These are phyloP conservation scores for Debaryomyces subglobosus DNA, from an alignment of 1,139 yeast genomes.

Conservation along the genomic window DNA sequence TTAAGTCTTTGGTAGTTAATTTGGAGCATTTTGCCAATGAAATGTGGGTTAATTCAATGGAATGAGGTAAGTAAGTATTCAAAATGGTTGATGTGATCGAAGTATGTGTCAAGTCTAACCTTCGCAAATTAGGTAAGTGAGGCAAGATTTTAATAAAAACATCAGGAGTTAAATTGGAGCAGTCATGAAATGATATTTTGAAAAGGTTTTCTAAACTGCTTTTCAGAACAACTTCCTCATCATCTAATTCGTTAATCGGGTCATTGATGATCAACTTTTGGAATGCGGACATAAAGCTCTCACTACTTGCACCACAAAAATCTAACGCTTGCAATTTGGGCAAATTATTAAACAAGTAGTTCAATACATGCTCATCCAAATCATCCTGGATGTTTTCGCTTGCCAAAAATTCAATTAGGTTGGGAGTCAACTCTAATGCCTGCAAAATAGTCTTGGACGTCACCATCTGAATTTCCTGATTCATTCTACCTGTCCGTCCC, in stretches of 20 bases:
- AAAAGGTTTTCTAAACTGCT: constrained; percentile 35
- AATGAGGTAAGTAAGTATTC: constrained; percentile 47
- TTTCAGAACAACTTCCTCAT: constrained; percentile 10
- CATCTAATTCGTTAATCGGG: constrained; percentile 15
- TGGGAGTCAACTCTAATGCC: constrained; percentile 65
- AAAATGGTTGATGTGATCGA: constrained; percentile 64
- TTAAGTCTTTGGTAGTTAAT: constrained; percentile 71
- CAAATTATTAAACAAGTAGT: constrained; percentile 61
- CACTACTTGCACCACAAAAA: constrained; percentile 86
- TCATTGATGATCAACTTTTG: constrained; percentile 33
- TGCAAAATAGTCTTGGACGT: constrained; percentile 70
- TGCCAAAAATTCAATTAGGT: constrained; percentile 76
- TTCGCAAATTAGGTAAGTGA: constrained; percentile 57
- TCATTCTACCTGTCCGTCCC: constrained; percentile 89
- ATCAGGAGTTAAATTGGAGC: constrained; percentile 70
- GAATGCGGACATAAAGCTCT: constrained; percentile 66
- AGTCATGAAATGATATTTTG: constrained; percentile 82
- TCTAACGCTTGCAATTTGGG: constrained; percentile 71
- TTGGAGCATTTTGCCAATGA: constrained; percentile 80
- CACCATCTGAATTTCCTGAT: constrained; percentile 88
- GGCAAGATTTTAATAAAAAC: constrained; percentile 62
- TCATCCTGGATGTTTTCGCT: constrained; percentile 88
- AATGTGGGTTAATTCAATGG: constrained; percentile 70
- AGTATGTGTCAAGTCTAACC: constrained; percentile 84
- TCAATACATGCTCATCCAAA: constrained; percentile 62